phyloP scores from a whole-genome alignment of 2,329 filamentous ascomycete species.

The Chaetomiaceae sp. region DNA sequence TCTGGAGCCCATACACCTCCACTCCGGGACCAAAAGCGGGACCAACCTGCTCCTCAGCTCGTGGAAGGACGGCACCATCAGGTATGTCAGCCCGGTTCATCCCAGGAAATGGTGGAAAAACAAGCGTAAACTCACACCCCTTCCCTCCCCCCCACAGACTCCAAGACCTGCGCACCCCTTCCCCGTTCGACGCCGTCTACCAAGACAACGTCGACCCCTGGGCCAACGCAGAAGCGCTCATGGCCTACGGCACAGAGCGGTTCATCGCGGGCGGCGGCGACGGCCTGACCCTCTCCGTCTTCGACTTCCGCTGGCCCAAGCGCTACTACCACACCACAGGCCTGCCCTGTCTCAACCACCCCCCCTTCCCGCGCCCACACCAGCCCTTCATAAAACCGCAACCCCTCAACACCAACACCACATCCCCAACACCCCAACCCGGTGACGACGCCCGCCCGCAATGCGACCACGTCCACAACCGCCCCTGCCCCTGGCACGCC shows the following conservation, averaged over 20 bases:
- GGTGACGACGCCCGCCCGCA: slow-evolving; percentile 24
- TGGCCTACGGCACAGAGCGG: slow-evolving; percentile 46
- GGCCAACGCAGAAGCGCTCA: slow-evolving; percentile 42
- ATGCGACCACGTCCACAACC: slow-evolving; percentile 32
- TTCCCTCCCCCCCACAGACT: slow-evolving; percentile 30
- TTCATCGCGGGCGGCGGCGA: slow-evolving; percentile 47
- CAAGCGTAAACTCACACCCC: background rate
- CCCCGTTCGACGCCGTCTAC: slow-evolving; percentile 43
- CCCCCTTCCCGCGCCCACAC: slow-evolving; percentile 35
- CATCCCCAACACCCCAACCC: too few species aligned
- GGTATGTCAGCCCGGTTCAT: too few species aligned
- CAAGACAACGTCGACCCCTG: slow-evolving; percentile 49
- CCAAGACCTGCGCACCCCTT: slow-evolving; percentile 47
- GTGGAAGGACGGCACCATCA: slow-evolving; percentile 50
- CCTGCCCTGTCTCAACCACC: slow-evolving; percentile 39
- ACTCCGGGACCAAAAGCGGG: slow-evolving; percentile 30
- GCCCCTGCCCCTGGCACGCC: slow-evolving; percentile 44
- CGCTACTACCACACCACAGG: slow-evolving; percentile 45
- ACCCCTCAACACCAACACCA: background rate
- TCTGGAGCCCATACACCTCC: slow-evolving; percentile 40
- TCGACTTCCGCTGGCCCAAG: slow-evolving; percentile 49
- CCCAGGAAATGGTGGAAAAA: too few species aligned
- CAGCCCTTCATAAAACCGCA: slow-evolving; percentile 27
- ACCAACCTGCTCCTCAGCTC: slow-evolving; percentile 44
- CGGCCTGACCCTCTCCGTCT: slow-evolving; percentile 43